phyloP scores from a whole-genome alignment of 1,139 yeast species.

The Pneumocystis murina region DNA sequence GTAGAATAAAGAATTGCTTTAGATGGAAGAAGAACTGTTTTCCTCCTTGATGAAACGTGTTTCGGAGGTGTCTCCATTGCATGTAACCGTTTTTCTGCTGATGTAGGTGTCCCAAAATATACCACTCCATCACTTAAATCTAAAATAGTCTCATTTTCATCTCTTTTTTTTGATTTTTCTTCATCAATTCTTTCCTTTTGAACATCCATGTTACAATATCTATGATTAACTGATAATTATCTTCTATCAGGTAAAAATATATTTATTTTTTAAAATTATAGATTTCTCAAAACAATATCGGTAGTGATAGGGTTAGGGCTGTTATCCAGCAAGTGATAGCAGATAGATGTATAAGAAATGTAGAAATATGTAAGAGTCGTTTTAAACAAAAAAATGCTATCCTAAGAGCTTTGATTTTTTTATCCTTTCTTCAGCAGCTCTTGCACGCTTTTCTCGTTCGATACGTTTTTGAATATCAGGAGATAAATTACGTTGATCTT shows the following conservation, averaged over 20 bases:
- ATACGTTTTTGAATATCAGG: constrained; percentile 62
- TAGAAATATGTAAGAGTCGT: background rate
- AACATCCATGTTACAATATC: background rate
- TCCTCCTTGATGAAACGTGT: background rate
- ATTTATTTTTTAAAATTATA: background rate
- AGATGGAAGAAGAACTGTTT: background rate
- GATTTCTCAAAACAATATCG: background rate
- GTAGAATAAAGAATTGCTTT: background rate
- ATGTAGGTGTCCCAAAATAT: background rate
- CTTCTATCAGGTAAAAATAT: too few species aligned
- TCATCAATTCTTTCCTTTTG: background rate
- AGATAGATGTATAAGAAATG: background rate
- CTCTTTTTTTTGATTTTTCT: background rate
- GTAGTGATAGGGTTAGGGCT: too few species aligned
- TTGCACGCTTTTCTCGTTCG: constrained; percentile 86
- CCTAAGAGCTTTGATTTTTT: constrained; percentile 14
- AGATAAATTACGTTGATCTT: constrained; percentile 26
- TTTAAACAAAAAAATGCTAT: too few species aligned
- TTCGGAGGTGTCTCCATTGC: background rate
- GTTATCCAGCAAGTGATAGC: background rate
- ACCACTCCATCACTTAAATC: background rate
- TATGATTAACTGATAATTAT: too few species aligned
- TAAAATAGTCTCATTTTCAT: background rate
- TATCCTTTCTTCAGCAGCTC: constrained; percentile 90
- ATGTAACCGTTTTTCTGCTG: background rate